Evolutionary conservation across 345 rosid genomes (phyloP).

Genomic region (Aurinia saxatilis): DNA sequence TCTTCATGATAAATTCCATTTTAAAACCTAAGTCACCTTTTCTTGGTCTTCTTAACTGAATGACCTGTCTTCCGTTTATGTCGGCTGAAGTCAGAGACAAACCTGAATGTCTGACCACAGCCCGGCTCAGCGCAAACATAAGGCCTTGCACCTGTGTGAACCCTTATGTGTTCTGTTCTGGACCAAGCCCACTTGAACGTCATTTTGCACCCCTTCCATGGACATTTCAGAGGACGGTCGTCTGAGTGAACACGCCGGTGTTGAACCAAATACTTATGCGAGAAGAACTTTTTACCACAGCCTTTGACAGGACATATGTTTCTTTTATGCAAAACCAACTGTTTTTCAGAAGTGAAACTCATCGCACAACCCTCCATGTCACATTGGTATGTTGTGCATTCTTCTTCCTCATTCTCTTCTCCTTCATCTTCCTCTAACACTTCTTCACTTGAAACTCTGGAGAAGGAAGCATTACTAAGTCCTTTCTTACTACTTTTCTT

Average conservation of each 20-base stretch:
- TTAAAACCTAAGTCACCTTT: slow-evolving; percentile 22
- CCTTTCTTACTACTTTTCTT: slow-evolving; percentile 47
- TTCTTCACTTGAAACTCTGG: slow-evolving; percentile 34
- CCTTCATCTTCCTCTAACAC: slow-evolving; percentile 44
- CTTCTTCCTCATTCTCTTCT: slow-evolving; percentile 46
- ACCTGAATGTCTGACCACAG: slow-evolving; percentile 89
- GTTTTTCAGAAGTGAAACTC: slow-evolving; percentile 68
- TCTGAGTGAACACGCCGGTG: slow-evolving; percentile 80
- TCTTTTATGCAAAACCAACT: slow-evolving; percentile 64
- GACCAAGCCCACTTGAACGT: slow-evolving; percentile 99
- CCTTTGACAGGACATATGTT: slow-evolving; percentile 87
- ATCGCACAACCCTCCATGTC: slow-evolving; percentile 90
- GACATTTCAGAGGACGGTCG: slow-evolving; percentile 97
- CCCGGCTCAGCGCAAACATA: slow-evolving; percentile 72
- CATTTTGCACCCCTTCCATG: slow-evolving; percentile 99
- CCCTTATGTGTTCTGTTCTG: slow-evolving; percentile 87
- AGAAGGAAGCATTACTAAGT: slow-evolving; percentile 26
- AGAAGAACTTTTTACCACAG: slow-evolving; percentile 90
- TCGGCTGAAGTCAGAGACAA: slow-evolving; percentile 92
- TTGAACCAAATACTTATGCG: slow-evolving; percentile 95
- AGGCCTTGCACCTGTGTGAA: slow-evolving; percentile 97
- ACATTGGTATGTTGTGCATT: slow-evolving; percentile 40
- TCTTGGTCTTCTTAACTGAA: slow-evolving; percentile 53
- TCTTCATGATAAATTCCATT: slow-evolving; percentile 29
- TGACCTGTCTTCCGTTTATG: slow-evolving; percentile 97